Conservation (phyloP, 495 filamentous ascomycete species). For the Cudoniella acicularis region DNA sequence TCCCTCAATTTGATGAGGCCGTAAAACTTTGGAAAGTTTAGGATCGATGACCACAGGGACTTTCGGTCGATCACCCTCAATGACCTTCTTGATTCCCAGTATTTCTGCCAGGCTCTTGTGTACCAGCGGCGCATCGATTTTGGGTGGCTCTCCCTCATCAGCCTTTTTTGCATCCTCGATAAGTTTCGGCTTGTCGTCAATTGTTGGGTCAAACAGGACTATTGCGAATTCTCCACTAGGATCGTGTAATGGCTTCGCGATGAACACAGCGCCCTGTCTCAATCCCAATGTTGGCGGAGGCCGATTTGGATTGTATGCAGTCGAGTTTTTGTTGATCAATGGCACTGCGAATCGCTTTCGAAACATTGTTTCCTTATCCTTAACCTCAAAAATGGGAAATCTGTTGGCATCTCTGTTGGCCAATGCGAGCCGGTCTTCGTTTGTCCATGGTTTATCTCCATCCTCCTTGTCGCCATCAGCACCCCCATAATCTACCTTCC, state of each 20-base stretch:
- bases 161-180: constrained; percentile 46
- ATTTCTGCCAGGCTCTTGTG: constrained; percentile 97
- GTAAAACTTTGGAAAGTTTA: constrained; percentile 80
- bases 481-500: constrained; percentile 85
- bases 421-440: constrained; percentile 81
- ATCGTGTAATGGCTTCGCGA: constrained; percentile 90
- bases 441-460: constrained; percentile 78
- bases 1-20: constrained; percentile 97
- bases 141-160: constrained; percentile 38
- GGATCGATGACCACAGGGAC: constrained; percentile 98
- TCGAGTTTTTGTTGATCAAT: constrained; percentile 72
- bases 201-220: constrained; percentile 90
- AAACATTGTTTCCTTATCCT: constrained; percentile 82
- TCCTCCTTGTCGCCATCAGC: constrained; percentile 70
- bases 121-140: constrained; percentile 75
- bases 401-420: constrained; percentile 85
- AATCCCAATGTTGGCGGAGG: constrained; percentile 84
- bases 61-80: constrained; percentile 72
- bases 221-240: constrained; percentile 95
- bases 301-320: constrained; percentile 69
- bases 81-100: constrained; percentile 86
- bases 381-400: constrained; percentile 85
- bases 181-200: constrained; percentile 74
- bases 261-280: constrained; percentile 76
- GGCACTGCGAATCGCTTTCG: constrained; percentile 81